Percentiles rank a stretch among this genome's conserved stretches.
Conservation (phyloP, 352 stramenopile genomes). For the Phytopythium boreale region DNA sequence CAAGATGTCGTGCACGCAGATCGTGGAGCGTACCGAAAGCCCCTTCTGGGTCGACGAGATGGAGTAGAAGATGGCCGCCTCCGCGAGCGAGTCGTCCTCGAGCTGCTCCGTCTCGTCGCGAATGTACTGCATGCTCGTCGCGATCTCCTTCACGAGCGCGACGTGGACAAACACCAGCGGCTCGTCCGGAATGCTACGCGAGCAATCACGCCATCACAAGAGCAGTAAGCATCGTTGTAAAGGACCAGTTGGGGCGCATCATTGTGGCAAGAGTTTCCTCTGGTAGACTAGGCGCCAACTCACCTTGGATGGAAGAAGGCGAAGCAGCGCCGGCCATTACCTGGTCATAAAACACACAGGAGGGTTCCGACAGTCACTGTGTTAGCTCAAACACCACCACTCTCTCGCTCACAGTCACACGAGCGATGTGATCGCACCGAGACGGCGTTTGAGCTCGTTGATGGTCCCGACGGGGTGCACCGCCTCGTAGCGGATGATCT, state of each 20-base stretch:
- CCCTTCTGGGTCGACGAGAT: conserved; percentile 94
- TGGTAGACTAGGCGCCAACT: background rate
- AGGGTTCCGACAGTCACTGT: too few relatives aligned
- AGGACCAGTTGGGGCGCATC: background rate
- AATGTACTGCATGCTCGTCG: conserved; percentile 91
- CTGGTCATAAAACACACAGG: conserved; percentile 12
- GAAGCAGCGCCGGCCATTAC: conserved; percentile 87
- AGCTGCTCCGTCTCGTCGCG: conserved; percentile 69
- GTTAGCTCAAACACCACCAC: background rate
- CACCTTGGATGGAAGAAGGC: conserved; percentile 93
- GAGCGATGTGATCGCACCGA: conserved; percentile 47
- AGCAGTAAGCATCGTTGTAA: background rate
- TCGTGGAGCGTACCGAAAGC: conserved; percentile 41
- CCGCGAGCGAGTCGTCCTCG: conserved; percentile 48
- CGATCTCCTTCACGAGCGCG: conserved; percentile 87
- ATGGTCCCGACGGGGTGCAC: conserved; percentile 94
- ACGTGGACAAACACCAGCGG: conserved; percentile 96
- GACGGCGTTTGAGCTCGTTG: conserved; percentile 89
- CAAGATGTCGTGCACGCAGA: background rate
- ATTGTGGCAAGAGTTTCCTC: background rate
- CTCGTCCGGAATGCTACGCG: conserved; percentile 71
- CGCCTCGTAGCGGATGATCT: conserved; percentile 94
- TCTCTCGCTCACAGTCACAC: background rate
- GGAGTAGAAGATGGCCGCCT: conserved; percentile 94
- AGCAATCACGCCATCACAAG: background rate